Base-by-base conservation (phyloP, 2,329 filamentous ascomycete species). In the Epichloe typhina region DNA sequence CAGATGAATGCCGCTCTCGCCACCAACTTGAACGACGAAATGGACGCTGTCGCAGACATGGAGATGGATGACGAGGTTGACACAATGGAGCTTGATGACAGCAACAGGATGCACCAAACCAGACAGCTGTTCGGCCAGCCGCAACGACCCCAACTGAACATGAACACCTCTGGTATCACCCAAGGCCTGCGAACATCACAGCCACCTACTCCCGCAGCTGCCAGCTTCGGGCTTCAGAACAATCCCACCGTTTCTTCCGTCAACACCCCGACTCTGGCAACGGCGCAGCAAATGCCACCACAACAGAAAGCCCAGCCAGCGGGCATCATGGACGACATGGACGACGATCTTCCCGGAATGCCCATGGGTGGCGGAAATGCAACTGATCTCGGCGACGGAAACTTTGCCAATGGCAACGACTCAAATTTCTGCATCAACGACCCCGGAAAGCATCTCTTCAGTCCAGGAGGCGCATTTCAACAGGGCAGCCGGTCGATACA, bases 171-270 rank as follows among this genome's bases (percentile, higher is more conserved):
- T 19, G 85, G 84, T 44, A 67, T 84, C 54, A 79, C 79, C 26
- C 87, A 93, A 63, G 88, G 85, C 13, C 77, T 96, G 53, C 84
- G 88, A 52, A 87, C 83, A 9, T 94, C 90, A 4, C 88, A 89
- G 56, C 91, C 90, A 1, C 82, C 86, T 4, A 96, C 91, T 0
- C 91, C 91, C 2, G 83, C 84, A 35, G 76, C 87, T 26, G 79
- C 84, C 45, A 82, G 77, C 59, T 88, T 91, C 61, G 83, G 83
- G 47, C 82, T 95, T 57, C 85, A 89, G 64, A 88, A 95, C 66
- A 96, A 96, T 65, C 91, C 91, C 15, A 96, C 90, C 1, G 91
- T 97, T 17, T 98, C 93, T 3, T 96, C 90, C 3, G 91, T 96
- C 50, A 97, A 96, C 66, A 97, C 91, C 0, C 91, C 91, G 0